phyloP scores from a whole-genome alignment of 208 protist species.

The Phytomonas francai region DNA sequence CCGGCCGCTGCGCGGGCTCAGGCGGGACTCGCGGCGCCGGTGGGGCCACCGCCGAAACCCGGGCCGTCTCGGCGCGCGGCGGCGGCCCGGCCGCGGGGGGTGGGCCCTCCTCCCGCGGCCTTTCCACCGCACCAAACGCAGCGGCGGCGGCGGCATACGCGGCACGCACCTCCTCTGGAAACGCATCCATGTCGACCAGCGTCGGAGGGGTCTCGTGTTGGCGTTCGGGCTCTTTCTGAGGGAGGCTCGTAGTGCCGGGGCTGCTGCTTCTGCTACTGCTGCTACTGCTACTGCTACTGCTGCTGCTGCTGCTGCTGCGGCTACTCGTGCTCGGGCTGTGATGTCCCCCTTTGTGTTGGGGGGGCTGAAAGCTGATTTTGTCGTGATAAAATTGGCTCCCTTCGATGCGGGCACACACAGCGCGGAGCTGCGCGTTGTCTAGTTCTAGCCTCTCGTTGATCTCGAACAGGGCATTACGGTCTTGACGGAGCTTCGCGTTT shows the following conservation, averaged over 20 bases:
- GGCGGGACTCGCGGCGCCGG: no score
- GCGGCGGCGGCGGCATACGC: background rate
- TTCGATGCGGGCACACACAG: background rate
- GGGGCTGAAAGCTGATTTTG: background rate
- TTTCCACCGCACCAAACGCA: background rate
- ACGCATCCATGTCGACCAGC: background rate
- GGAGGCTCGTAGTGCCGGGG: background rate
- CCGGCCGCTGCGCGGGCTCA: background rate
- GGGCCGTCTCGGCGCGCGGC: background rate
- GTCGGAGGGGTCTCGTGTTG: background rate
- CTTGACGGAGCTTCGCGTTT: constrained; percentile 28
- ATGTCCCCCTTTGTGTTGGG: background rate
- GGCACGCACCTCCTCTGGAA: background rate
- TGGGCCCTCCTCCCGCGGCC: background rate
- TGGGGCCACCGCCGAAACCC: background rate
- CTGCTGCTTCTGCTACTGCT: constrained; percentile 6
- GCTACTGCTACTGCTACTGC: constrained; percentile 6
- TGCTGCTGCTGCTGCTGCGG: constrained; percentile 2
- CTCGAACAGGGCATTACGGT: constrained; percentile 40
- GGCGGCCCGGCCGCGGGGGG: no score
- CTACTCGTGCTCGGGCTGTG: background rate
- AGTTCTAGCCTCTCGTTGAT: constrained; percentile 29
- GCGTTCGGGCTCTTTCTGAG: background rate
- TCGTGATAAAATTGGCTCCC: background rate
- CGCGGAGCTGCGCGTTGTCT: constrained; percentile 18